Percentiles rank a stretch among this genome's conserved stretches.
Conservation (phyloP, 495 filamentous ascomycete genomes). For the Tuber brumale region DNA sequence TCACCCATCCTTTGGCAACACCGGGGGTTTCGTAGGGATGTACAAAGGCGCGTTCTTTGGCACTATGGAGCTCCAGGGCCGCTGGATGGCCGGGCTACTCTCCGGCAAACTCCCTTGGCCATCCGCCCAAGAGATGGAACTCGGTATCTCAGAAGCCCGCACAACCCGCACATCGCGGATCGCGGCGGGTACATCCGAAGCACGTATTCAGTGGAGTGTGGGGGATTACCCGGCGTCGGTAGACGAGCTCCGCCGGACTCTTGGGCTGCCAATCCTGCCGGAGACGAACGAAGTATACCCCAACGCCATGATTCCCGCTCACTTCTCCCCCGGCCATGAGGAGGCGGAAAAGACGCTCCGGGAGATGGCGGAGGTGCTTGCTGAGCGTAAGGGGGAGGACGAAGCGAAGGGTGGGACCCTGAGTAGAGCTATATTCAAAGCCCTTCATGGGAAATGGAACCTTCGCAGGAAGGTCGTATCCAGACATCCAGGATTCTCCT, state of each 20-base stretch:
- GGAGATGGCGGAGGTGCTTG: constrained; percentile 3
- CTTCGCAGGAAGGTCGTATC: constrained; percentile 50
- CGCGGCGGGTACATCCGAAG: neutral
- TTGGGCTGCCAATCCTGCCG: constrained; percentile 45
- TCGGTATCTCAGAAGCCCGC: constrained; percentile 36
- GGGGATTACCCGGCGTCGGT: constrained; percentile 73
- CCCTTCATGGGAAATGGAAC: constrained; percentile 66
- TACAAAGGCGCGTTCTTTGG: constrained; percentile 84
- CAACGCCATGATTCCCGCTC: constrained; percentile 34
- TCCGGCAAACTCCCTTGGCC: constrained; percentile 22
- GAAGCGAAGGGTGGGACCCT: constrained; percentile 8
- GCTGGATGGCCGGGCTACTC: constrained; percentile 53
- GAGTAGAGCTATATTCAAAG: constrained; percentile 58
- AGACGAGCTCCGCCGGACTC: constrained; percentile 57
- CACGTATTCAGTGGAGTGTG: constrained; percentile 47
- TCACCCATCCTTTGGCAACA: constrained; percentile 53
- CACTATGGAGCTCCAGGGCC: constrained; percentile 79
- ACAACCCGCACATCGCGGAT: constrained; percentile 38
- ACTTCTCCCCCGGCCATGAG: constrained; percentile 9
- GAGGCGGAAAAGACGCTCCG: constrained; percentile 14
- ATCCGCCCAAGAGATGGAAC: constrained; percentile 21
- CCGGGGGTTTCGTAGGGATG: constrained; percentile 73
- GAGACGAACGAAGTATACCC: constrained; percentile 13
- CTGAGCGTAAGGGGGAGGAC: neutral
- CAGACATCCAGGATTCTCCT: constrained; percentile 49